phyloP scores from a whole-genome alignment of 2,329 filamentous ascomycete genomes.

The Fusarium redolens region DNA sequence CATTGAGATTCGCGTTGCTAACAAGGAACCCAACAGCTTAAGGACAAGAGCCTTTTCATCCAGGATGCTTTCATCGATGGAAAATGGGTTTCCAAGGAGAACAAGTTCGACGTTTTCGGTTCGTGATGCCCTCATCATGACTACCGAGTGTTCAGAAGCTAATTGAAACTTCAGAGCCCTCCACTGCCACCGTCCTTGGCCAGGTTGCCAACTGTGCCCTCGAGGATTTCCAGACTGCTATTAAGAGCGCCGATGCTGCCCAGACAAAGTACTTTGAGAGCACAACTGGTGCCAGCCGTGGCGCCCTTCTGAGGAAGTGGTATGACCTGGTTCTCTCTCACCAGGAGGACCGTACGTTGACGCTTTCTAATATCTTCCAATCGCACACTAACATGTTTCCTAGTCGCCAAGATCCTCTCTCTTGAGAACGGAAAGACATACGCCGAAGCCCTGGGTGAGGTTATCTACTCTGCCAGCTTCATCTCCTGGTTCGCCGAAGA shows the following conservation, averaged over 20 bases:
- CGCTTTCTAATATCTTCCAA: neutral
- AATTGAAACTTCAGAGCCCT: conserved; percentile 36
- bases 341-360: conserved; percentile 43
- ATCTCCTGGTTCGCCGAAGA: conserved; percentile 67
- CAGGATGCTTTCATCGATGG: conserved; percentile 46
- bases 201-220: conserved; percentile 45
- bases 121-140: conserved; percentile 14
- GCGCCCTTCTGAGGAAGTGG: conserved; percentile 45
- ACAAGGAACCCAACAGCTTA: conserved; percentile 36
- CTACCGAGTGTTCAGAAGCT: neutral
- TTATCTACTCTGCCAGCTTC: conserved; percentile 66
- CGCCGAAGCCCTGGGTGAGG: conserved; percentile 63
- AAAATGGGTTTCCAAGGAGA: conserved; percentile 45
- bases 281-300: conserved; percentile 45
- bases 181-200: conserved; percentile 44
- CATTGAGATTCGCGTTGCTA: conserved; percentile 8
- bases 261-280: conserved; percentile 43
- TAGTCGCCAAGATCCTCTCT: conserved; percentile 53
- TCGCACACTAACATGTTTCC: neutral
- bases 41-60: conserved; percentile 45
- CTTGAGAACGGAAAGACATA: conserved; percentile 69
- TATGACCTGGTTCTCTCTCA: conserved; percentile 44
- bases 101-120: conserved; percentile 47
- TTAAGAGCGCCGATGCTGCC: conserved; percentile 43
- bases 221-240: conserved; percentile 44